Evolutionary conservation across 2,329 filamentous ascomycete genomes (phyloP), one percentile per base, ranked within the genome.

Genomic region (Phaeosphaeria sp.): DNA sequence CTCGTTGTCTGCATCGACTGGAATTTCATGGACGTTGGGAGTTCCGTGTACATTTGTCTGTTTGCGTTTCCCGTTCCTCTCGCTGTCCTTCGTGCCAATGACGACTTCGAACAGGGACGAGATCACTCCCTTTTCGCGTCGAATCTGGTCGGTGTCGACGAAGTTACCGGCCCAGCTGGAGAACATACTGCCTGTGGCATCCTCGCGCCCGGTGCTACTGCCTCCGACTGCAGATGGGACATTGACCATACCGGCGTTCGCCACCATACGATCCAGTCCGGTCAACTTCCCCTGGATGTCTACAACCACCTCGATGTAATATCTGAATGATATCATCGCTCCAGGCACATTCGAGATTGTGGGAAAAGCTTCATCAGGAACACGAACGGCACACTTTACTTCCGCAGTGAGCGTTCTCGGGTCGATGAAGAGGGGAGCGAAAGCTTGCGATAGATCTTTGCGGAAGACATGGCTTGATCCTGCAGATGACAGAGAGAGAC

Each of bases 241-340:
- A 65, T 64, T 83, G 73, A 80, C 86, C 67, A 86, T 79, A 51
- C 82, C 83, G 49, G 84, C 76, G 43, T 81, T 83, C 9, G 84
- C 85, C 18, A 88, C 79, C 64, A 86, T 85, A 43, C 88, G 84
- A 68, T 92, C 89, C 61, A 92, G 87, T n/a, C 87, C 87, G 1
- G 89, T 87, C 42, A 97, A 80, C 73, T 92, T 95, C 39, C 94
- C 94, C 47, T 95, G 93, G 0, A 98, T 83, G 73, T 99, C 95
- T 21, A 97, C 87, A 25, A 98, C 89, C 2, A 97, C 91, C 76
- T 99, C 95, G 20, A 97, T 85, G 65, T 93, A 91, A 72, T 99
- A 98, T 66, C 90, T 92, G 81, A 99, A 98, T 67, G 89, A 93
- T 64, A 99, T 95, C 89, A 98, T 95, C 33, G 91, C 89, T 3